Base-by-base conservation (phyloP, 495 filamentous ascomycete species). In the Penicillium soppii region DNA sequence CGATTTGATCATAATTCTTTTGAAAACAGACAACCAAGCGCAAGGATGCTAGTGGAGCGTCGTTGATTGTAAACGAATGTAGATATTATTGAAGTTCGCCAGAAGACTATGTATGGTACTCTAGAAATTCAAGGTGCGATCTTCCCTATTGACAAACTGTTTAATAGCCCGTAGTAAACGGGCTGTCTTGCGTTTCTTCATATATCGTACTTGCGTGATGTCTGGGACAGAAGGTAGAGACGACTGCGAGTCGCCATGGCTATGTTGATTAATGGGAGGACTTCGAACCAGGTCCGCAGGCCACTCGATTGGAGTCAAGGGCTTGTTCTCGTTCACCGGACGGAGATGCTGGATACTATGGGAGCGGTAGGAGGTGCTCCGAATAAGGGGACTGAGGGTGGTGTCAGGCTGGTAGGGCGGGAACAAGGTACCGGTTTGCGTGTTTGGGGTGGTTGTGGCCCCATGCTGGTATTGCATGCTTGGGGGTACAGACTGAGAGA, bases 101-200 rank as follows among this genome's bases (percentile, higher is more conserved):
- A n/a, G n/a, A n/a, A n/a, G n/a, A n/a, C n/a, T n/a, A n/a, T n/a
- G n/a, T n/a, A n/a, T n/a, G n/a, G n/a, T n/a, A n/a, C n/a, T n/a
- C n/a, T n/a, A n/a, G n/a, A n/a, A n/a, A n/a, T n/a, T n/a, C n/a
- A n/a, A n/a, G n/a, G n/a, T n/a, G n/a, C n/a, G n/a, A n/a, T n/a
- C n/a, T n/a, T n/a, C n/a, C n/a, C n/a, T n/a, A n/a, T n/a, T n/a
- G n/a, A n/a, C n/a, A n/a, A n/a, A n/a, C n/a, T n/a, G n/a, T n/a
- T n/a, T n/a, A n/a, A n/a, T n/a, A n/a, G n/a, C n/a, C 2, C 29
- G 29, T 12, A 97, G 78, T 67, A 97, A 82, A 51, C 82, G 83
- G 13, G 89, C 89, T 13, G 86, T 91, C 72, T 91, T 91, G 50
- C 92, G 88, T 79, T 97, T 97, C 79, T 91, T 92, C 85, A 98